A percentile compares a stretch with the other conserved stretches of the same genome.
phyloP scores from a whole-genome alignment of 23 red algal genomes.

The Gracilaria caudata region DNA sequence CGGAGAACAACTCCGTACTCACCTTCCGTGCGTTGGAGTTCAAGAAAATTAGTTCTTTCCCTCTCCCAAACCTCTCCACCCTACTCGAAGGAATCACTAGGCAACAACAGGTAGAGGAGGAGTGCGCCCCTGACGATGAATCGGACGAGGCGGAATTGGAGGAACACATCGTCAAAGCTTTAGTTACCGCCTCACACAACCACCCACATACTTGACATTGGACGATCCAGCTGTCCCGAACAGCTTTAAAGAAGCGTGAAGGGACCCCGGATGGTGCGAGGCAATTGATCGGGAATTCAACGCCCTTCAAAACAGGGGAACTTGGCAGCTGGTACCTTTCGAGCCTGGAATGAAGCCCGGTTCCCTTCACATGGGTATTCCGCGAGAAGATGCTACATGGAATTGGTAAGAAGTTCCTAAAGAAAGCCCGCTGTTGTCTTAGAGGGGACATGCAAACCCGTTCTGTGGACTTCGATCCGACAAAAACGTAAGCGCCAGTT shows the following conservation, averaged over 20 bases:
- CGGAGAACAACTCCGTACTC: no score
- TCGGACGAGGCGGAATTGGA: not conserved
- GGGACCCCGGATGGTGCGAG: not conserved
- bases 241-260: not conserved
- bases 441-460: conserved; percentile 11
- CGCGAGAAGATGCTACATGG: not conserved
- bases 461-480: not conserved
- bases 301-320: not conserved
- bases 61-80: not conserved
- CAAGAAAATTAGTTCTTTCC: not conserved
- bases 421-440: conserved; percentile 2
- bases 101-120: not conserved
- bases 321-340: not conserved
- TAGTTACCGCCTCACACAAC: not conserved
- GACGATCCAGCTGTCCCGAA: not conserved
- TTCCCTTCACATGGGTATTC: conserved; percentile 19
- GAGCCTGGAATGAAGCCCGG: not conserved
- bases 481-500: conserved; percentile 22
- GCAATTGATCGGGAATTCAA: conserved; percentile 43
- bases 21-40: not conserved
- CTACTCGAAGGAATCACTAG: not conserved
- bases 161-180: not conserved
- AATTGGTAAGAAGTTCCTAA: not conserved
- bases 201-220: not conserved
- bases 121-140: not conserved